These are phyloP conservation scores for Phaseolus coccineus DNA, from an alignment of 331 rosid genomes.

Conservation along the genomic window DNA sequence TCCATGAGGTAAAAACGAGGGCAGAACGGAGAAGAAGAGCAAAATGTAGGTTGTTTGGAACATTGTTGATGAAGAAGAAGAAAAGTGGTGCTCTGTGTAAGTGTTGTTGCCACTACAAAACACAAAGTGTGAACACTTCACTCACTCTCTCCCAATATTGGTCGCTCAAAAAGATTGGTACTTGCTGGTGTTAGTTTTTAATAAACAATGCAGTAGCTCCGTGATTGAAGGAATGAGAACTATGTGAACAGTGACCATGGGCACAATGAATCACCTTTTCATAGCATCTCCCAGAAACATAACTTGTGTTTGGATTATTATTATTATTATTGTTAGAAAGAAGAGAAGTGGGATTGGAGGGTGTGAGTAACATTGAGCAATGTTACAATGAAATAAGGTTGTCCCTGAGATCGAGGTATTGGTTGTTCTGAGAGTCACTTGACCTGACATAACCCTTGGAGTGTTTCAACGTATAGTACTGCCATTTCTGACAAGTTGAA, in stretches of 20 bases:
- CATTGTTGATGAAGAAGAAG: constrained; percentile 59
- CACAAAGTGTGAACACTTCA: neutral
- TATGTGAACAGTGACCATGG: neutral
- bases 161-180: constrained; percentile 8
- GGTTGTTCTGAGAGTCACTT: neutral
- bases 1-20: constrained; percentile 46
- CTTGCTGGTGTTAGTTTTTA: constrained; percentile 7
- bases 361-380: constrained; percentile 25
- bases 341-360: neutral
- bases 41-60: constrained; percentile 64
- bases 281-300: neutral
- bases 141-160: constrained; percentile 32
- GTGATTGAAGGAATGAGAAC: constrained; percentile 28
- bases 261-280: neutral
- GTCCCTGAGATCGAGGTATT: constrained; percentile 57
- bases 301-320: neutral
- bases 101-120: neutral
- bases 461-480: neutral
- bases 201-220: neutral
- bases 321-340: neutral
- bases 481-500: neutral
- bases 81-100: neutral
- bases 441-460: neutral
- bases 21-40: constrained; percentile 50
- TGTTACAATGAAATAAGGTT: constrained; percentile 30